Evolutionary conservation across 2,329 filamentous ascomycete species (phyloP).

Genomic region (Fusarium oligoseptatum): DNA sequence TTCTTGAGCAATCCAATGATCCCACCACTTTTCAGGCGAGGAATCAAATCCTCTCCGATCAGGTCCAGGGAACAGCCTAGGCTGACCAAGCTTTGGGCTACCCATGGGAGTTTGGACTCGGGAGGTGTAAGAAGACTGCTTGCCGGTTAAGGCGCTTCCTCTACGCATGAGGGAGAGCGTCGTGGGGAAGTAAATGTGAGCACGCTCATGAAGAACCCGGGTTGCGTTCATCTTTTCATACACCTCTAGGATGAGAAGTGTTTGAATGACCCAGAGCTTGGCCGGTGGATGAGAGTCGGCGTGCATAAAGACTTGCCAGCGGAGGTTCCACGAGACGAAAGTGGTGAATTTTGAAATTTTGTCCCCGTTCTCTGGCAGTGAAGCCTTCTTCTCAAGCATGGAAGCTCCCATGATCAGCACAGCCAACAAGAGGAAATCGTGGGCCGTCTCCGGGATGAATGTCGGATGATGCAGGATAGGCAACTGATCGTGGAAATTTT

Average conservation of each 20-base stretch:
- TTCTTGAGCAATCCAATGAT: constrained; percentile 49
- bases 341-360: constrained; percentile 48
- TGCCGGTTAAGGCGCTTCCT: constrained; percentile 46
- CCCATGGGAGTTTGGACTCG: constrained; percentile 41
- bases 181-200: constrained; percentile 49
- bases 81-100: constrained; percentile 39
- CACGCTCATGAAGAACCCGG: constrained; percentile 44
- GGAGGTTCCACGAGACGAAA: constrained; percentile 47
- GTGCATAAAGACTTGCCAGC: constrained; percentile 49
- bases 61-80: constrained; percentile 24
- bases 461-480: constrained; percentile 46
- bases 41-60: constrained; percentile 36
- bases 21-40: constrained; percentile 47
- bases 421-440: constrained; percentile 45
- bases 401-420: constrained; percentile 48
- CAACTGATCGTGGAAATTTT: constrained; percentile 46
- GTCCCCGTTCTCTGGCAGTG: constrained; percentile 31
- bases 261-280: constrained; percentile 48
- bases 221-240: constrained; percentile 48
- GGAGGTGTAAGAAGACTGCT: constrained; percentile 46
- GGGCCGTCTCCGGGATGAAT: constrained; percentile 45
- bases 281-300: constrained; percentile 47
- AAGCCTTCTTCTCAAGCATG: constrained; percentile 44
- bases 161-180: constrained; percentile 47
- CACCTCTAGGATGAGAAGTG: constrained; percentile 44